These are phyloP conservation scores for Phytophthora ohioensis DNA, from an alignment of 352 stramenopile genomes.

Conservation along the genomic window DNA sequence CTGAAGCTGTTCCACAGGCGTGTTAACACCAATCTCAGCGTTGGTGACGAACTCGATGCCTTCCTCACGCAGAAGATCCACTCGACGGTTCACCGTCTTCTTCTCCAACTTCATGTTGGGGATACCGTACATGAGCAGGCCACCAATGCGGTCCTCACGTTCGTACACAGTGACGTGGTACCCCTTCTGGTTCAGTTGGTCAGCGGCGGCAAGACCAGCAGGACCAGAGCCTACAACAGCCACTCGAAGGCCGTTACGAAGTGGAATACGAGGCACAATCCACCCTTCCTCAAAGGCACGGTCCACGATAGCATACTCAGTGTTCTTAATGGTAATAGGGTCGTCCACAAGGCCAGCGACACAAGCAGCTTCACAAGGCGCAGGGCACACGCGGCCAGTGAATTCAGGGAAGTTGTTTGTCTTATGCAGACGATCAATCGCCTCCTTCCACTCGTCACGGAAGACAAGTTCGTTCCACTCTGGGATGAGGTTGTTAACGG, in stretches of 20 bases:
- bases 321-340: constrained; percentile 99
- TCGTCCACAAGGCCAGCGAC: constrained; percentile 96
- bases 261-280: constrained; percentile 94
- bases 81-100: constrained; percentile 95
- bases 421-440: constrained; percentile 96
- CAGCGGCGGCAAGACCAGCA: constrained; percentile 92
- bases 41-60: constrained; percentile 98
- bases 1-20: constrained; percentile 81
- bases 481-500: constrained; percentile 98
- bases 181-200: constrained; percentile 98
- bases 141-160: constrained; percentile 95
- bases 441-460: constrained; percentile 97
- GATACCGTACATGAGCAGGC: constrained; percentile 98
- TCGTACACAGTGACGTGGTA: constrained; percentile 98
- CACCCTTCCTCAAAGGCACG: constrained; percentile 95
- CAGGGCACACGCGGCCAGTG: constrained; percentile 97
- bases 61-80: constrained; percentile 95
- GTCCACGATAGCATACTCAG: constrained; percentile 99
- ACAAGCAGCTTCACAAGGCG: constrained; percentile 96
- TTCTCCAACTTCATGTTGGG: constrained; percentile 99
- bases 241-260: constrained; percentile 95
- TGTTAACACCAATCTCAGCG: constrained; percentile 91
- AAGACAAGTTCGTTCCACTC: constrained; percentile 99
- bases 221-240: constrained; percentile 96
- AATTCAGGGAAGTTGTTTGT: constrained; percentile 99